phyloP scores from a whole-genome alignment of 768 basidiomycete genomes.

The Pluteus cervinus region DNA sequence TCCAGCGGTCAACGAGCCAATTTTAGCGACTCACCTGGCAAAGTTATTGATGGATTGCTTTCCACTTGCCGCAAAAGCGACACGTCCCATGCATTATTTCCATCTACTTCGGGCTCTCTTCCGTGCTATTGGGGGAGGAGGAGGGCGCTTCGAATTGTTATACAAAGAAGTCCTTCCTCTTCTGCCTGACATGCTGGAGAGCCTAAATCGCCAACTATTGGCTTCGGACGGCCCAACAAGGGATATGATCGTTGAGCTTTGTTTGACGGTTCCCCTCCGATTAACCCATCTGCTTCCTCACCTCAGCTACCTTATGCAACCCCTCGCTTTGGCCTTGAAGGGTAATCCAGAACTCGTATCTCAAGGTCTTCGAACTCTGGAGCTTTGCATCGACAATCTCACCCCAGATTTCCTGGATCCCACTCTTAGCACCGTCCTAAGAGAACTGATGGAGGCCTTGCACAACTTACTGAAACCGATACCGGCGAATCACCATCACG shows the following conservation, averaged over 20 bases:
- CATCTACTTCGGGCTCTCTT: slow-evolving; percentile 89
- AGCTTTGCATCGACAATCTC: slow-evolving; percentile 98
- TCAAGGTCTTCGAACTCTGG: slow-evolving; percentile 92
- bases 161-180: slow-evolving; percentile 97
- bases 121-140: slow-evolving; percentile 86
- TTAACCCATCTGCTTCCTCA: slow-evolving; percentile 94
- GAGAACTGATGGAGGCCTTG: slow-evolving; percentile 92
- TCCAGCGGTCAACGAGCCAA: slow-evolving; percentile 77
- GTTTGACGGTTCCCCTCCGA: slow-evolving; percentile 92
- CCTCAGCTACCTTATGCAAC: slow-evolving; percentile 93
- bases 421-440: slow-evolving; percentile 84
- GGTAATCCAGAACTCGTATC: slow-evolving; percentile 87
- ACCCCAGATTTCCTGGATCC: slow-evolving; percentile 98
- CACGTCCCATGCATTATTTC: slow-evolving; percentile 90
- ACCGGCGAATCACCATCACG: slow-evolving; percentile 82
- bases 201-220: slow-evolving; percentile 82
- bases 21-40: slow-evolving; percentile 88
- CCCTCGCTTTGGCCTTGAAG: slow-evolving; percentile 83
- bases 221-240: slow-evolving; percentile 76
- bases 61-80: slow-evolving; percentile 85
- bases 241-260: slow-evolving; percentile 96
- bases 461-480: slow-evolving; percentile 87
- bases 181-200: slow-evolving; percentile 95
- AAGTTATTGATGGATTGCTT: slow-evolving; percentile 96
- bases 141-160: slow-evolving; percentile 87